These are phyloP conservation scores for Yarrowia osloensis DNA, from an alignment of 805 yeast genomes.

Conservation along the genomic window DNA sequence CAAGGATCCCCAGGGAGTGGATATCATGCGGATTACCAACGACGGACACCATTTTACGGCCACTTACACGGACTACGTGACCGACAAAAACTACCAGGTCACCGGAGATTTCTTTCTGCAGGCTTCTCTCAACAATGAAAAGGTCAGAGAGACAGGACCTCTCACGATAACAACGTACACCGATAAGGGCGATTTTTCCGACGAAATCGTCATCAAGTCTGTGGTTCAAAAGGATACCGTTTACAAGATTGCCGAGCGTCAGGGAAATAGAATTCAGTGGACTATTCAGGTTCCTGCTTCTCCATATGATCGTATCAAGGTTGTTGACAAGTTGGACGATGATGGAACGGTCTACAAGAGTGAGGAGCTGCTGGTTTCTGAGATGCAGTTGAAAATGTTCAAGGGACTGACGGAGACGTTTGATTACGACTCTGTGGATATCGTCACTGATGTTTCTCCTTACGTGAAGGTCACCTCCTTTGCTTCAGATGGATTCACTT, in stretches of 20 bases:
- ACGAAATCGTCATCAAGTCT: background rate
- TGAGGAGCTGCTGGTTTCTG: background rate
- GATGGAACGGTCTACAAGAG: background rate
- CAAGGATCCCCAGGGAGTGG: background rate
- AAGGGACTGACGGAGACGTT: background rate
- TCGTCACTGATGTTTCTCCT: background rate
- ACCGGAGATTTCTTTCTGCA: background rate
- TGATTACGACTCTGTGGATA: background rate
- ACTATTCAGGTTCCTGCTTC: conserved; percentile 10
- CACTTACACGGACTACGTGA: background rate
- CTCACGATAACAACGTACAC: background rate
- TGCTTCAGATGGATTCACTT: background rate
- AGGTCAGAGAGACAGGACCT: background rate
- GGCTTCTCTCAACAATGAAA: background rate
- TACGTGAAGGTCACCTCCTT: background rate
- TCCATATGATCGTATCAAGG: conserved; percentile 5
- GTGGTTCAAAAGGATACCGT: background rate
- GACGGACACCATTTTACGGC: conserved; percentile 5
- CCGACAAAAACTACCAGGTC: background rate
- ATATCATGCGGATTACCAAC: conserved; percentile 26
- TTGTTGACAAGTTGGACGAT: background rate
- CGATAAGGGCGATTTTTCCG: background rate
- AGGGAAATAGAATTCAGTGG: background rate
- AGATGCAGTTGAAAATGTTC: background rate
- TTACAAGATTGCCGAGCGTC: background rate